Evolutionary conservation across 148 eudicot genomes (phyloP).

Genomic region (Vaccinium myrtillus): DNA sequence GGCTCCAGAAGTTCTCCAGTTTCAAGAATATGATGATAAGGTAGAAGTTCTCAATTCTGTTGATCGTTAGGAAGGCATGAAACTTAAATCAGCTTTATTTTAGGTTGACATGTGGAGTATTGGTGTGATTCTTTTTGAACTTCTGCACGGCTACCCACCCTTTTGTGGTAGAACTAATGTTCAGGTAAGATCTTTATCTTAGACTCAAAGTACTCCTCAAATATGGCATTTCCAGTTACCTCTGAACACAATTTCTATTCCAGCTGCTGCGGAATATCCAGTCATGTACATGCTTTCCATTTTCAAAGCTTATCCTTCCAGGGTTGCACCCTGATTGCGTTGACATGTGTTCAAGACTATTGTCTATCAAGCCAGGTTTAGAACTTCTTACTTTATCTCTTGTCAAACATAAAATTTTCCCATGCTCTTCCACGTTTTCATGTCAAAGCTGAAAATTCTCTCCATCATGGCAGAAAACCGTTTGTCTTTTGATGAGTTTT

Average conservation of each 20-base stretch:
- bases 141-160: slow-evolving; percentile 51
- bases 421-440: background rate
- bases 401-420: background rate
- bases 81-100: slow-evolving; percentile 1
- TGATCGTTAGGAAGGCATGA: background rate
- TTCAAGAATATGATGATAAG: slow-evolving; percentile 44
- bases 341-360: slow-evolving; percentile 45
- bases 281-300: slow-evolving; percentile 35
- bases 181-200: slow-evolving; percentile 33
- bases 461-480: slow-evolving; percentile 33
- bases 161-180: slow-evolving; percentile 48
- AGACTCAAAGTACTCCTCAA: background rate
- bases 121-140: slow-evolving; percentile 53
- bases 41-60: slow-evolving; percentile 20
- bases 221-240: background rate
- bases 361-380: slow-evolving; percentile 45
- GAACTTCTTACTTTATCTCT: background rate
- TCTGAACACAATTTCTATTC: slow-evolving; percentile 3
- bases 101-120: slow-evolving; percentile 60
- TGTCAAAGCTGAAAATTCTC: background rate
- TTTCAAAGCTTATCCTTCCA: slow-evolving; percentile 34
- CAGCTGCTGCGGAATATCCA: slow-evolving; percentile 48
- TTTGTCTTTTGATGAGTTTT: slow-evolving; percentile 40
- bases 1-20: slow-evolving; percentile 54
- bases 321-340: slow-evolving; percentile 40